Evolutionary conservation across 306 rosid species (phyloP), one percentile per base, ranked within the genome.

Genomic region (Trifolium fragiferum): DNA sequence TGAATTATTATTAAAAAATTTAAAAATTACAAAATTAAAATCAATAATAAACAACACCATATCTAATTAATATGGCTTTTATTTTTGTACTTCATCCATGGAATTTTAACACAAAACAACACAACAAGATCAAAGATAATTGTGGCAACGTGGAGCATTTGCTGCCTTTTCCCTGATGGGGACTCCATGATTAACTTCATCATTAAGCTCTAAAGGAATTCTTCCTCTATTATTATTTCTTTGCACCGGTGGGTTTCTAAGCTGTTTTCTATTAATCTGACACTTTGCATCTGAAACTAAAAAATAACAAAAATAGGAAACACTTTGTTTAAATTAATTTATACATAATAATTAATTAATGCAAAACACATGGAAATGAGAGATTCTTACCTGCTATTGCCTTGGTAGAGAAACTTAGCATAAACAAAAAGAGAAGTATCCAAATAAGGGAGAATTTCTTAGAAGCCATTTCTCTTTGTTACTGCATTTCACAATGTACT

Each of bases 241-340:
- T 19, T 14, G n/a, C n/a, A n/a, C n/a, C n/a, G n/a, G n/a, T n/a
- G n/a, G n/a, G n/a, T n/a, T n/a, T n/a, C n/a, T 51, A 54, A 62
- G 47, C 21, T 33, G 4, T 62, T 38, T 62, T 6, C 47, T 62
- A 16, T 19, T n/a, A n/a, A n/a, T 62, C 46, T 33, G 7, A 62
- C 68, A 3, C 27, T 16, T 35, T 62, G 18, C 68, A 32, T 62
- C 27, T n/a, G 68, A 62, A 62, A 10, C 27, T 33, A 60, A n/a
- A 10, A 54, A 54, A 10, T 33, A 60, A n/a, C 10, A 54, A 54
- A 20, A 19, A 20, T 54, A 20, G 4, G 0, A 54, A 54, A 54
- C 30, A 54, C 3, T 19, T n/a, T 20, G 0, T 21, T 11, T 20
- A 55, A 21, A 10, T 10, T 20, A 20, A n/a, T 53, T 3, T 19